Percentiles rank a stretch among this genome's conserved stretches.
These are phyloP conservation scores for Castanea mollissima DNA, from an alignment of 306 rosid species.

Conservation along the genomic window DNA sequence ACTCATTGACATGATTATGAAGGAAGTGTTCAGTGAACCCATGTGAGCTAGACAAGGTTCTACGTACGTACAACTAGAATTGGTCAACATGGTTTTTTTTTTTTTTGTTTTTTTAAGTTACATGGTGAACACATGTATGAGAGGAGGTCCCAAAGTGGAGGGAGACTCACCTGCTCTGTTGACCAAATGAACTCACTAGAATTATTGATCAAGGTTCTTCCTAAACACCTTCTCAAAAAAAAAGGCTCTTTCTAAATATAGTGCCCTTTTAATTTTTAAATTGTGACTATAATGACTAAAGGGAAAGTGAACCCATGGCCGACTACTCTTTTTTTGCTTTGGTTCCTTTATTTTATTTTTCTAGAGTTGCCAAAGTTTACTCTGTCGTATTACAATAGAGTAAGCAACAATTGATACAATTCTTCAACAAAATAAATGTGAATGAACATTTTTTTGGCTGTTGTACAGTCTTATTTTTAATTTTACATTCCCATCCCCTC, in stretches of 20 bases:
- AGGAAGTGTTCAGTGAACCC: neutral
- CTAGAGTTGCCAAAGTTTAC: slow-evolving; percentile 1
- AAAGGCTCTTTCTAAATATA: neutral
- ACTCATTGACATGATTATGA: neutral
- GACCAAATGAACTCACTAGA: slow-evolving; percentile 25
- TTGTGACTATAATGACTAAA: neutral
- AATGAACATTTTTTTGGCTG: too few relatives aligned
- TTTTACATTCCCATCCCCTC: neutral
- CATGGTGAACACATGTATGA: neutral
- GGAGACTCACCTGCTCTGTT: slow-evolving; percentile 47
- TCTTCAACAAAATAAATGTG: too few relatives aligned
- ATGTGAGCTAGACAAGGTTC: neutral
- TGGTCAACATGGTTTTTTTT: too few relatives aligned
- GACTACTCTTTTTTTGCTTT: neutral
- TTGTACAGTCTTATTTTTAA: too few relatives aligned
- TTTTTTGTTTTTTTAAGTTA: too few relatives aligned
- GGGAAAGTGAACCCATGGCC: neutral
- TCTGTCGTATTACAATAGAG: neutral
- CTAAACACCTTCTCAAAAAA: too few relatives aligned
- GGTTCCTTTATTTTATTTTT: neutral
- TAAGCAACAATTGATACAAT: neutral
- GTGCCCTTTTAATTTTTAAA: neutral
- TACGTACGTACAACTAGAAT: too few relatives aligned
- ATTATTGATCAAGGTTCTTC: neutral
- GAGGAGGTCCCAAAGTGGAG: slow-evolving; percentile 14